Percentiles rank a stretch among this genome's conserved stretches.
These are phyloP conservation scores for Perkinsus olseni DNA, from an alignment of 169 alveolate genomes.

Conservation along the genomic window DNA sequence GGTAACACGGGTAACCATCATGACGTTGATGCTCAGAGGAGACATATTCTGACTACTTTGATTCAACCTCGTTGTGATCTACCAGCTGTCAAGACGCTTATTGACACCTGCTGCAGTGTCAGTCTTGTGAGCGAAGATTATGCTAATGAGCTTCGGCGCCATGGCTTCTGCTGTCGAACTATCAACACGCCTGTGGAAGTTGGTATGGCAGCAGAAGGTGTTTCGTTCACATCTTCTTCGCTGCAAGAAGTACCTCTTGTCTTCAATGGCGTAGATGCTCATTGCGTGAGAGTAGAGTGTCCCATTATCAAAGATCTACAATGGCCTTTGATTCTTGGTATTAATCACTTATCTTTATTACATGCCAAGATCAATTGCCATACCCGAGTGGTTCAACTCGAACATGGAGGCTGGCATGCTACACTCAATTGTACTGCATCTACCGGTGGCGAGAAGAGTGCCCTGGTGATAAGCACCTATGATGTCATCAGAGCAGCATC, in stretches of 20 bases:
- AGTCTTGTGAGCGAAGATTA: neutral
- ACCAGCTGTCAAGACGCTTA: neutral
- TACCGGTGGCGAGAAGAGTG: too few species aligned
- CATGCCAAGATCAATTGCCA: too few species aligned
- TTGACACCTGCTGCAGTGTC: neutral
- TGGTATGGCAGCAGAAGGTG: neutral
- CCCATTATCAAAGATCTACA: too few species aligned
- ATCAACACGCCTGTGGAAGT: neutral
- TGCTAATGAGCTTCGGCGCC: neutral
- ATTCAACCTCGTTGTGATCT: neutral
- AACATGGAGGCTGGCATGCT: too few species aligned
- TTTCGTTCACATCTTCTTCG: neutral
- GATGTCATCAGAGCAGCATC: too few species aligned
- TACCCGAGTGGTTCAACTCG: too few species aligned
- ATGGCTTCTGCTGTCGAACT: neutral
- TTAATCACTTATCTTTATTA: too few species aligned
- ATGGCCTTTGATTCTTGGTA: too few species aligned
- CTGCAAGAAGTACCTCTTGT: neutral
- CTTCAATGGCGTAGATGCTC: neutral
- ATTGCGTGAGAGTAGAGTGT: neutral
- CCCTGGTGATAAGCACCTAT: too few species aligned
- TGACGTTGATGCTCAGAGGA: neutral
- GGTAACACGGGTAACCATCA: neutral
- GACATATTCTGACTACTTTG: neutral
- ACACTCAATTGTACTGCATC: too few species aligned